These are phyloP conservation scores for Chaetomiaceae sp. DNA, from an alignment of 2,329 filamentous ascomycete genomes.

Conservation along the genomic window DNA sequence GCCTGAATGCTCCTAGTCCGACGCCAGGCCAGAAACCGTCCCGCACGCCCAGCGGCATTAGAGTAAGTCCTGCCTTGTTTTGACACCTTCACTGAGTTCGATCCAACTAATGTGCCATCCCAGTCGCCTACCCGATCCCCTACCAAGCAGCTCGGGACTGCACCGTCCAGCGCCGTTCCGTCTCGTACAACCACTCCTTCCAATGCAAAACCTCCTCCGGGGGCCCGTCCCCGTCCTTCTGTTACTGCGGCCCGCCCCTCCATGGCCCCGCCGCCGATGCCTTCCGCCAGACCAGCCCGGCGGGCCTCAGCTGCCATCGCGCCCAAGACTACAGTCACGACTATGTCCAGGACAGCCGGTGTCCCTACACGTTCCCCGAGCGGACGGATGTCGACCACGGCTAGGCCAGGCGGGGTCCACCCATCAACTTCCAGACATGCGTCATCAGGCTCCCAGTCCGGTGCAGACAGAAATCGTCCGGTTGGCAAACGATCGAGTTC, in stretches of 20 bases:
- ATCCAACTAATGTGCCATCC: not conserved
- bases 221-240: constrained; percentile 52
- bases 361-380: constrained; percentile 37
- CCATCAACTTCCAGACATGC: constrained; percentile 37
- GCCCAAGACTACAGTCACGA: constrained; percentile 34
- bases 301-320: constrained; percentile 35
- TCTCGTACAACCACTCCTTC: constrained; percentile 64
- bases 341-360: constrained; percentile 32
- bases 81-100: not conserved
- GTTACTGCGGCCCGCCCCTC: constrained; percentile 54
- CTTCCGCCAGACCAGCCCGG: constrained; percentile 41
- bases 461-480: constrained; percentile 36
- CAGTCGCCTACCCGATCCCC: constrained; percentile 77
- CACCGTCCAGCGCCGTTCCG: constrained; percentile 50
- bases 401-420: constrained; percentile 36
- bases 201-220: constrained; percentile 44
- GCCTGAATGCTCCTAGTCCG: constrained; percentile 67
- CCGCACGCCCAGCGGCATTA: constrained; percentile 52
- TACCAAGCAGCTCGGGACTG: constrained; percentile 64
- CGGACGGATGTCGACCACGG: constrained; percentile 35
- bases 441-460: constrained; percentile 46
- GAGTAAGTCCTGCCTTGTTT: constrained; percentile 40
- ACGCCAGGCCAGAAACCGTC: constrained; percentile 60
- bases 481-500: constrained; percentile 35
- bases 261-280: constrained; percentile 62